Percentiles rank a stretch among this genome's conserved stretches.
Conservation (phyloP, 2,329 filamentous ascomycete species). For the Epichloe sp. region DNA sequence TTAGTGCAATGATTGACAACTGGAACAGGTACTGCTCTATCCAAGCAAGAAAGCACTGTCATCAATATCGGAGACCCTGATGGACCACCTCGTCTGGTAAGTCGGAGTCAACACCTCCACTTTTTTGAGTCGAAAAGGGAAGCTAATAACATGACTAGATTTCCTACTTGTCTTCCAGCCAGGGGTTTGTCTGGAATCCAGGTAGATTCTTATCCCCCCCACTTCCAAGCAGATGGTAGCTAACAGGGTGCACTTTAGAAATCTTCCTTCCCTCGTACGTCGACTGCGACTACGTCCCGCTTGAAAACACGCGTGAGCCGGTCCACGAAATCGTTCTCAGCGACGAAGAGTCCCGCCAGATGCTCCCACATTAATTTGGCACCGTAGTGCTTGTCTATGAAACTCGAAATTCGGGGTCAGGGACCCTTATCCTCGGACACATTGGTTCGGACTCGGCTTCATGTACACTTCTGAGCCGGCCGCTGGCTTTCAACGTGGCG, state of each 20-base stretch:
- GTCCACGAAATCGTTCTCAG: constrained; percentile 66
- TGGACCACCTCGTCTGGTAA: constrained; percentile 57
- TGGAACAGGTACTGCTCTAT: constrained; percentile 52
- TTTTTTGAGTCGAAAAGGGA: neutral
- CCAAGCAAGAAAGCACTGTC: constrained; percentile 65
- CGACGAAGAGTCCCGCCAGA: constrained; percentile 59
- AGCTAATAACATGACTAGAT: constrained; percentile 37
- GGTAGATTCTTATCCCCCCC: constrained; percentile 28
- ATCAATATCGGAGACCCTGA: constrained; percentile 66
- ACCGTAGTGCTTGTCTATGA: constrained; percentile 3
- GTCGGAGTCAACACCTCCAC: constrained; percentile 13
- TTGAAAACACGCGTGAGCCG: constrained; percentile 64
- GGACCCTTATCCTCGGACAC: constrained; percentile 3
- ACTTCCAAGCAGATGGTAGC: constrained; percentile 3
- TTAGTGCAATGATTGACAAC: constrained; percentile 7
- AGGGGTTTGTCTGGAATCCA: constrained; percentile 76
- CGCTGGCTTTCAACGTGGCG: neutral
- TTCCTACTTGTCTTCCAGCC: constrained; percentile 64
- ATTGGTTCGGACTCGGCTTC: neutral
- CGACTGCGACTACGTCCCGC: constrained; percentile 59
- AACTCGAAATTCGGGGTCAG: neutral
- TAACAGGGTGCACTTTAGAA: constrained; percentile 31
- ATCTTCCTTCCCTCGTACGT: constrained; percentile 71
- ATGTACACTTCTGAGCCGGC: neutral
- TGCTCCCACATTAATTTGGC: constrained; percentile 46